phyloP scores from a whole-genome alignment of 768 basidiomycete species.

The Rubroboletus satanas region DNA sequence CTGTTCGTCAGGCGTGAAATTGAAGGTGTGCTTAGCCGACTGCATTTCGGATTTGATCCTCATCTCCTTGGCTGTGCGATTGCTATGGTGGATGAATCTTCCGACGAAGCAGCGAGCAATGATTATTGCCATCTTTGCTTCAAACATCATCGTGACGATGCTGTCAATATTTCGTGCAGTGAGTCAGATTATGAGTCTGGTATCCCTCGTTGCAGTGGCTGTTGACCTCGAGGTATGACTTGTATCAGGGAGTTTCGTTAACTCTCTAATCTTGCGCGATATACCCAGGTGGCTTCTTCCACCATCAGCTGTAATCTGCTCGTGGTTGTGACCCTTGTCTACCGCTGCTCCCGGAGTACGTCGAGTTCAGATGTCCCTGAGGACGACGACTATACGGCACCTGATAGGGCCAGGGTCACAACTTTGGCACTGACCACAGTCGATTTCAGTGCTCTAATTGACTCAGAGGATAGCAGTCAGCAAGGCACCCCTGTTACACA shows the following conservation, averaged over 20 bases:
- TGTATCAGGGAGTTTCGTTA: too few relatives aligned
- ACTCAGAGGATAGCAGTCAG: background rate
- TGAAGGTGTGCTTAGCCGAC: constrained; percentile 17
- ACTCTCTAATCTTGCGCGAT: background rate
- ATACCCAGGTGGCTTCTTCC: constrained; percentile 10
- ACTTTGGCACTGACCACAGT: constrained; percentile 13
- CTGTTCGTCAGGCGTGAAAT: background rate
- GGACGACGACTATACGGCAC: constrained; percentile 11
- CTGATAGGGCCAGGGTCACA: background rate
- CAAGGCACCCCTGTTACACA: background rate
- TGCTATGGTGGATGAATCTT: constrained; percentile 12
- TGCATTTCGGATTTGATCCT: constrained; percentile 19
- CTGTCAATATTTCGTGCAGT: constrained; percentile 12
- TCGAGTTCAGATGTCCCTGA: background rate
- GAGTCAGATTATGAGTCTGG: constrained; percentile 7
- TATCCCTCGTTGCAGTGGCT: constrained; percentile 7
- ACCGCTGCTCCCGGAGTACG: constrained; percentile 8
- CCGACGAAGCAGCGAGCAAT: constrained; percentile 12
- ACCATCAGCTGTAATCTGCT: constrained; percentile 22
- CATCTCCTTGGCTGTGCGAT: constrained; percentile 8
- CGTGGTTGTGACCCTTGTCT: constrained; percentile 16
- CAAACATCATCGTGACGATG: constrained; percentile 10
- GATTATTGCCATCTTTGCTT: constrained; percentile 12
- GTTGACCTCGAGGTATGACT: constrained; percentile 14
- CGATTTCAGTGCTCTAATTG: background rate